A percentile compares a stretch with the other conserved stretches of the same genome.
phyloP scores from a whole-genome alignment of 139 green algal species.

The Pleodorina starrii region DNA sequence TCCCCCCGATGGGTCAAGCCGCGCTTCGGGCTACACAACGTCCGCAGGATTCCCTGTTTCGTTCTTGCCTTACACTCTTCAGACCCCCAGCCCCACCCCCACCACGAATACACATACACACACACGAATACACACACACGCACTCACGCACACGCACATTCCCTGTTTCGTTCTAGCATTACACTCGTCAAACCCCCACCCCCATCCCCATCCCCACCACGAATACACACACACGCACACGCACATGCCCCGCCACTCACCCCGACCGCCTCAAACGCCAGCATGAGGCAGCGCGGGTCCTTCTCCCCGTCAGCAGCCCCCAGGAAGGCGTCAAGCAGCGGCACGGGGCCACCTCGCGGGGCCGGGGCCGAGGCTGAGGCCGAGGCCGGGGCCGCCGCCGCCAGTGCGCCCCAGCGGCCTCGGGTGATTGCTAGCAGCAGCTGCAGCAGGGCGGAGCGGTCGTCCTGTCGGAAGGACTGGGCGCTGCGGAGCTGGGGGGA shows the following conservation, averaged over 20 bases:
- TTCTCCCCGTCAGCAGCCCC: conserved; percentile 88
- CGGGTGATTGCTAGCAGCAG: conserved; percentile 26
- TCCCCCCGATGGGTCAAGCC: too few species aligned
- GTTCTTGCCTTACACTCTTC: too few species aligned
- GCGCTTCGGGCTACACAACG: too few species aligned
- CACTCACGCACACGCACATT: too few species aligned
- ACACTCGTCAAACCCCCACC: neutral
- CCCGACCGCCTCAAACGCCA: conserved; percentile 74
- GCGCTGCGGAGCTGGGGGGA: conserved; percentile 29
- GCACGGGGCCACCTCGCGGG: too few species aligned
- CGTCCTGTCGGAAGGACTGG: conserved; percentile 42
- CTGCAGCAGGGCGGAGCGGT: conserved; percentile 39
- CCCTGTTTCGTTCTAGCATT: too few species aligned
- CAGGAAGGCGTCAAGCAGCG: conserved; percentile 38
- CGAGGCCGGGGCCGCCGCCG: neutral
- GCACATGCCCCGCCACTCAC: too few species aligned
- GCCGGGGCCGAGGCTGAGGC: too few species aligned
- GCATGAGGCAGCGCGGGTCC: conserved; percentile 91
- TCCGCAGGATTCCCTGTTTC: too few species aligned
- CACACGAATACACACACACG: too few species aligned
- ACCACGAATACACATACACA: too few species aligned
- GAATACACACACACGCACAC: too few species aligned
- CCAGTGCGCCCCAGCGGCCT: neutral
- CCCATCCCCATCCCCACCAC: neutral
- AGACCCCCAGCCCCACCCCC: neutral